phyloP scores from a whole-genome alignment of 2,329 filamentous ascomycete species.

The Diaporthe sp. region DNA sequence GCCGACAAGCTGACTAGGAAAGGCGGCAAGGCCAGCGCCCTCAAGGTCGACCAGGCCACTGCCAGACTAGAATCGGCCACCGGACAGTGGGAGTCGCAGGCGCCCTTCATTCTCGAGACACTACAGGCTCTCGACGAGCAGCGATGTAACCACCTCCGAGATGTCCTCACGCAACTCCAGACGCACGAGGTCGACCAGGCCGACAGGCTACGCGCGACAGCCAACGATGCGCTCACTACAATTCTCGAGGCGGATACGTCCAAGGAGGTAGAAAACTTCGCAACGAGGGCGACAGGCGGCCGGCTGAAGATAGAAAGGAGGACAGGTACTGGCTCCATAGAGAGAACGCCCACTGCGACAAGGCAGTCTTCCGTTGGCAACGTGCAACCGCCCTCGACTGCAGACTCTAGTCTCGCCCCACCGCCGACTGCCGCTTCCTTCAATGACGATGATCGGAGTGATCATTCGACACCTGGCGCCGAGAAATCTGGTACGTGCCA shows the following conservation, averaged over 20 bases:
- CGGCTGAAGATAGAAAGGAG: constrained; percentile 59
- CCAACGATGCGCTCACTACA: constrained; percentile 84
- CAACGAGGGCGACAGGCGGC: constrained; percentile 59
- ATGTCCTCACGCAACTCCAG: constrained; percentile 91
- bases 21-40: constrained; percentile 80
- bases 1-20: constrained; percentile 87
- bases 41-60: constrained; percentile 82
- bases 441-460: constrained; percentile 59
- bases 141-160: constrained; percentile 89
- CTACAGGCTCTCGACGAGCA: constrained; percentile 92
- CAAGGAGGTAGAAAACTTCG: constrained; percentile 86
- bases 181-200: constrained; percentile 93
- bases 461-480: constrained; percentile 61
- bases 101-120: constrained; percentile 94
- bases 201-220: constrained; percentile 79
- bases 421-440: constrained; percentile 34
- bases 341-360: constrained; percentile 43
- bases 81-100: constrained; percentile 92
- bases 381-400: constrained; percentile 43
- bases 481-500: constrained; percentile 50
- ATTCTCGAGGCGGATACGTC: constrained; percentile 89
- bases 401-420: constrained; percentile 39
- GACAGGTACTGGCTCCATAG: constrained; percentile 54
- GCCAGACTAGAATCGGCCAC: constrained; percentile 82
- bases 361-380: constrained; percentile 58